phyloP scores from a whole-genome alignment of 2,329 filamentous ascomycete genomes.

The Aspergillus transmontanensis region DNA sequence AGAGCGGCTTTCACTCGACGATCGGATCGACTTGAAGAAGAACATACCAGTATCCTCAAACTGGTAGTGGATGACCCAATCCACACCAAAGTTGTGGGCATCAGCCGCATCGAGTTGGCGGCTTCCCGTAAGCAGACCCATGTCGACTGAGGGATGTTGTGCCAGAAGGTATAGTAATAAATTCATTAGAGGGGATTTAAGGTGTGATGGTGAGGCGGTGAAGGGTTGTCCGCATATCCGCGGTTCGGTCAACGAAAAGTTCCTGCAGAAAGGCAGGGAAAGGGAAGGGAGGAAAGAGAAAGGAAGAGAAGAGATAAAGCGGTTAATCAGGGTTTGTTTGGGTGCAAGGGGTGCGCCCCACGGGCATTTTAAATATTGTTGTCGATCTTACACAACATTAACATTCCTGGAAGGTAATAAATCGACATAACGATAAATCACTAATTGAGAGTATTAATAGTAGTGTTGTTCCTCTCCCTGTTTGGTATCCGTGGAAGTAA shows the following conservation, averaged over 20 bases:
- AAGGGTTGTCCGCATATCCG: not conserved
- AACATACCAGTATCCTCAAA: slow-evolving; percentile 67
- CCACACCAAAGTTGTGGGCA: slow-evolving; percentile 68
- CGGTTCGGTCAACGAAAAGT: not conserved
- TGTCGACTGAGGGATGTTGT: slow-evolving; percentile 14
- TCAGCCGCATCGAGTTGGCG: slow-evolving; percentile 24
- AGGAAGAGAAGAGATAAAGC: not conserved
- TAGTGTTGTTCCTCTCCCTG: not conserved
- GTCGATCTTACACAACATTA: not conserved
- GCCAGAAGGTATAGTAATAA: not conserved
- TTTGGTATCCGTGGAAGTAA: slow-evolving; percentile 2
- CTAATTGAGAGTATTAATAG: too few relatives aligned
- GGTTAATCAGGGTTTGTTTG: not conserved
- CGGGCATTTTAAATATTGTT: not conserved
- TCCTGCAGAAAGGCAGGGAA: not conserved
- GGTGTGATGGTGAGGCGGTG: not conserved
- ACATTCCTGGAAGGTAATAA: not conserved
- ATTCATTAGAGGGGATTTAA: not conserved
- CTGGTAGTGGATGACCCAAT: slow-evolving; percentile 84
- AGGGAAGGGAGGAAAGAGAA: not conserved
- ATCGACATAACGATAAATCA: not conserved
- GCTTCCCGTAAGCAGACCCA: slow-evolving; percentile 31
- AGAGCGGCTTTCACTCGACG: slow-evolving; percentile 2
- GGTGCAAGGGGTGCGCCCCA: not conserved
- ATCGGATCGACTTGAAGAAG: not conserved